Base-by-base conservation (phyloP, 768 basidiomycete species). In the Boletus sp. region DNA sequence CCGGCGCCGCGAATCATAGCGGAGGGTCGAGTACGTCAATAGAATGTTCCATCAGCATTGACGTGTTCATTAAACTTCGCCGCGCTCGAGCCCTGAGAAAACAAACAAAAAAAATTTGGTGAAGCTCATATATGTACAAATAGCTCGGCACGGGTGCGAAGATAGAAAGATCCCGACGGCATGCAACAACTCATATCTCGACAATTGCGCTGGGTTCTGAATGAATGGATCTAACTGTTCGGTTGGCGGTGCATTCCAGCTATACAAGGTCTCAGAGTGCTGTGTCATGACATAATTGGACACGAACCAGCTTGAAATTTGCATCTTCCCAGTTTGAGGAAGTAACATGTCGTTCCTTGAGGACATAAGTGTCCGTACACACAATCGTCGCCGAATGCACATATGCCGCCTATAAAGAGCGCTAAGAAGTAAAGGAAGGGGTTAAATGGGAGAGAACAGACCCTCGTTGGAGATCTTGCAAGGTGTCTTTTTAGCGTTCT, bases 391-490 rank as follows among this genome's bases (percentile, higher is more conserved):
- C 83, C 86, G 76, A 81, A 86, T 12, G 74, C 59, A 68, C 86
- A 88, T 14, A 69, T 45, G 40, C 83, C 82, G 28, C 80, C 86
- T 87, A 63, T 55, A 48, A 36, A 48, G 36, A 30, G 36, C 15
- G 18, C 56, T 52, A 53, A 58, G 45, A 59, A 32, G 30, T 0
- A 54, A 40, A 18, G 45, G n/a, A 17, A 29, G 36, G 15, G 29
- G 28, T 44, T 1, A 6, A 24, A 37, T 41, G 55, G 29, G 33
- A 51, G 37, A 37, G 52, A 56, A 28, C 74, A 56, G 47, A 81
- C 86, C 83, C 71, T 81, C 83, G 58, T 85, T 86, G 52, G 77
- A 67, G 50, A 79, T 71, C 24, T 82, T 82, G 70, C 86, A 87
- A 8, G 85, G 86, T 1, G 80, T 78, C 70, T 82, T 83, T 70